These are phyloP conservation scores for Podaxis rugospora DNA, from an alignment of 768 basidiomycete genomes.

Conservation along the genomic window DNA sequence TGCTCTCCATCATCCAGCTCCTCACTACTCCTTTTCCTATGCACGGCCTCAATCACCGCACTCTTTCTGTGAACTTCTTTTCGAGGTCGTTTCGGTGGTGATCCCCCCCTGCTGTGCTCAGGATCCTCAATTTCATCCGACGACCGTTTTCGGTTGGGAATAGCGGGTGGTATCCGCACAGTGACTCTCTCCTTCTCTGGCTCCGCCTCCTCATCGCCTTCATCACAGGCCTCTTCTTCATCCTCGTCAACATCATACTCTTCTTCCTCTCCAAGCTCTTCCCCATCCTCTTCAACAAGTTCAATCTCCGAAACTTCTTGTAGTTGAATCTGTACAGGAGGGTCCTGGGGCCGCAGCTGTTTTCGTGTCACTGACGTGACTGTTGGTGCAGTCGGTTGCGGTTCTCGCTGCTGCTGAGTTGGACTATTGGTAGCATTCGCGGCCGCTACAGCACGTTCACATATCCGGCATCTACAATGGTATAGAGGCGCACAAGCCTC, in stretches of 20 bases:
- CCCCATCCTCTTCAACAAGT: conserved; percentile 15
- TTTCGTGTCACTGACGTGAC: background rate
- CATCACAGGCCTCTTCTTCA: conserved; percentile 2
- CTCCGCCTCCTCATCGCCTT: background rate
- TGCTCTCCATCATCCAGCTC: conserved; percentile 5
- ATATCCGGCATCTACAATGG: conserved; percentile 70
- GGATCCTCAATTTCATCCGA: conserved; percentile 20
- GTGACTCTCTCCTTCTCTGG: background rate
- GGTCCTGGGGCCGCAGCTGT: conserved; percentile 2
- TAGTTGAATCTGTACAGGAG: conserved; percentile 17
- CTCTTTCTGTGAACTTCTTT: background rate
- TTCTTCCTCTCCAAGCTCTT: conserved; percentile 10
- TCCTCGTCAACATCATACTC: background rate
- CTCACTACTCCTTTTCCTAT: conserved; percentile 9
- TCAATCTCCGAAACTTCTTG: conserved; percentile 19
- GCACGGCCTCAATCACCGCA: background rate
- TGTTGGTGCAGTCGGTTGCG: background rate
- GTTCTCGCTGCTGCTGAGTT: background rate
- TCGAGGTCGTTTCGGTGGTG: conserved; percentile 4
- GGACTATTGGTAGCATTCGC: conserved; percentile 36
- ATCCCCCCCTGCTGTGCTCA: background rate
- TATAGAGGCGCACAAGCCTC: conserved; percentile 71
- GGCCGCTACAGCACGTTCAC: conserved; percentile 60
- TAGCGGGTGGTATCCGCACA: background rate
- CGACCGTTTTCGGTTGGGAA: conserved; percentile 19